These are phyloP conservation scores for Torrubiellomyces zombiae DNA, from an alignment of 2,329 filamentous ascomycete genomes.

Conservation along the genomic window DNA sequence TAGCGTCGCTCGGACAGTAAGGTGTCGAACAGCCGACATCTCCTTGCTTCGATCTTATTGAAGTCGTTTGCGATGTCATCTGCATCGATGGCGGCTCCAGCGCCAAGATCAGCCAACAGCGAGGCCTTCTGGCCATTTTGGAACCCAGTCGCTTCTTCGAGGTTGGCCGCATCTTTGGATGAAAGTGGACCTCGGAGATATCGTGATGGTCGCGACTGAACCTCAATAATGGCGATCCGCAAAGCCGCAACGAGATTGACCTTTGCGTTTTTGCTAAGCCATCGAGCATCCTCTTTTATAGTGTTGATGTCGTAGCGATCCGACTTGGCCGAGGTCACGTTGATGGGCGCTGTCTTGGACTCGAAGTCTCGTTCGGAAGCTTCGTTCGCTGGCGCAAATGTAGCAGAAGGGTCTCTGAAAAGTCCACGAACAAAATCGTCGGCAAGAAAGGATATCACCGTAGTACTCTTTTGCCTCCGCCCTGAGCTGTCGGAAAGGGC, in stretches of 20 bases:
- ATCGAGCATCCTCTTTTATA: conserved; percentile 72
- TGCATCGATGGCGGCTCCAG: conserved; percentile 29
- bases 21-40: conserved; percentile 49
- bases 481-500: conserved; percentile 39
- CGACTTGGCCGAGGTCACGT: conserved; percentile 52
- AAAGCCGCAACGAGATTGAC: conserved; percentile 74
- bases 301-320: conserved; percentile 56
- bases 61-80: conserved; percentile 42
- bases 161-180: conserved; percentile 58
- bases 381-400: conserved; percentile 46
- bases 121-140: conserved; percentile 41
- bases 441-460: conserved; percentile 52
- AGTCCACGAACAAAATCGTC: conserved; percentile 52
- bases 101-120: conserved; percentile 35
- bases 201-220: conserved; percentile 60
- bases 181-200: conserved; percentile 58
- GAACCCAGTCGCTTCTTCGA: conserved; percentile 56
- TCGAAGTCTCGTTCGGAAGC: conserved; percentile 59
- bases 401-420: conserved; percentile 50
- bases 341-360: conserved; percentile 72
- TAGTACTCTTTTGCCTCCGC: conserved; percentile 33
- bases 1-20: conserved; percentile 58
- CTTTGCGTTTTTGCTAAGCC: conserved; percentile 63
- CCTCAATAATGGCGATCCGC: conserved; percentile 65
- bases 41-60: conserved; percentile 43